Evolutionary conservation across 139 green algal species (phyloP).

Genomic region (Chlamydomonas applanata): DNA sequence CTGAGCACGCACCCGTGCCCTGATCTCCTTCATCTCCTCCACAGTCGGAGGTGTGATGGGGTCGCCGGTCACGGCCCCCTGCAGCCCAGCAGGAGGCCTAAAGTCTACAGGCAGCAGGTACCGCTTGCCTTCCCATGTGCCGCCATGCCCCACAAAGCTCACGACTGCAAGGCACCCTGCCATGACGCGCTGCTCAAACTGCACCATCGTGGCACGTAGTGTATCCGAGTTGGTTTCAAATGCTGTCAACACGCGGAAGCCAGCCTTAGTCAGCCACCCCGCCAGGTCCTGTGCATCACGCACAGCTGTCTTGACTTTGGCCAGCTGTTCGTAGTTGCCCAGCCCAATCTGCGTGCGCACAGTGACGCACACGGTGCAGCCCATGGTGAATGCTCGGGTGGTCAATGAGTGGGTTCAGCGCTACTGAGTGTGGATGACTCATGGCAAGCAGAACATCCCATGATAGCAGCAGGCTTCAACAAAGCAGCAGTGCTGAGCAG

Average conservation of each 20-base stretch:
- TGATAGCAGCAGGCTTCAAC: too few relatives aligned
- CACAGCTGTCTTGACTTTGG: slow-evolving; percentile 1
- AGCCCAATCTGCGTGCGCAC: neutral
- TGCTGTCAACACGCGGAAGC: neutral
- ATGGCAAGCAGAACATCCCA: too few relatives aligned
- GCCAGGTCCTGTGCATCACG: slow-evolving; percentile 7
- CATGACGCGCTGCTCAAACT: slow-evolving; percentile 6
- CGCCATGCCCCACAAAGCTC: neutral
- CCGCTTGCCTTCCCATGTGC: neutral
- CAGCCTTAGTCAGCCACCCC: neutral
- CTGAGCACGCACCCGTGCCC: too few relatives aligned
- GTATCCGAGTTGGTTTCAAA: neutral
- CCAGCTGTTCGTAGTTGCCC: neutral
- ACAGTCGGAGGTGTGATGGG: too few relatives aligned
- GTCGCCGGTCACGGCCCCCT: too few relatives aligned
- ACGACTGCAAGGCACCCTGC: neutral
- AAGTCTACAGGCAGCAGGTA: slow-evolving; percentile 11
- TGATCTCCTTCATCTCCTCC: too few relatives aligned
- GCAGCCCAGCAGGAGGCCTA: too few relatives aligned
- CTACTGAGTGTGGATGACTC: too few relatives aligned
- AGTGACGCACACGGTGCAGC: too few relatives aligned
- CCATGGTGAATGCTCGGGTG: too few relatives aligned
- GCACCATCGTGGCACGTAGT: slow-evolving; percentile 1
- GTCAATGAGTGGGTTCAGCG: too few relatives aligned
- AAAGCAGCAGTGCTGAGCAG: too few relatives aligned